Percentiles rank a stretch among this genome's conserved stretches.
These are phyloP conservation scores for Viola odorata DNA, from an alignment of 345 rosid species.

Conservation along the genomic window DNA sequence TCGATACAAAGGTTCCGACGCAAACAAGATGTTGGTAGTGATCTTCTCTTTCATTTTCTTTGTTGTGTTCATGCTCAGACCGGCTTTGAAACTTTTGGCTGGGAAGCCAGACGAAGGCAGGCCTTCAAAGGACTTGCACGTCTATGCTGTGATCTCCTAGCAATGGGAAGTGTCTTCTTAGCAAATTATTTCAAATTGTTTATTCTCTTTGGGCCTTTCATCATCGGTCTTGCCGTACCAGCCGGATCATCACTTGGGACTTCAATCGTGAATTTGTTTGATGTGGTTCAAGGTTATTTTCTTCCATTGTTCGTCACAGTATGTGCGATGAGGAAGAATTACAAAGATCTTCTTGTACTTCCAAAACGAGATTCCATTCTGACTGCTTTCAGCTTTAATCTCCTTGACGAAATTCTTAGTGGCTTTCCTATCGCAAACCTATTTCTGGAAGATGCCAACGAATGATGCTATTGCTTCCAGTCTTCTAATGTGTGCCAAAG, in stretches of 20 bases:
- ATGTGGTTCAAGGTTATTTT: conserved; percentile 12
- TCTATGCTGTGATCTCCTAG: conserved; percentile 16
- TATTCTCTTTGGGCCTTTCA: not conserved
- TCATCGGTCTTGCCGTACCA: too few relatives aligned
- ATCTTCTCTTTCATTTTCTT: not conserved
- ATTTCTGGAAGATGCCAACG: too few relatives aligned
- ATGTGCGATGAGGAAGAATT: conserved; percentile 16
- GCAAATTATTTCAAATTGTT: conserved; percentile 1
- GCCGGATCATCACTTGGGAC: too few relatives aligned
- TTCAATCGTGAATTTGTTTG: conserved; percentile 8
- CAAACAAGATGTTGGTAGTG: not conserved
- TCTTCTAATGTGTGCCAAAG: too few relatives aligned
- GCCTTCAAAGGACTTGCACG: not conserved
- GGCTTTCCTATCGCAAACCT: not conserved
- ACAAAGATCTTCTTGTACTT: too few relatives aligned
- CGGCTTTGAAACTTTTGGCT: conserved; percentile 12
- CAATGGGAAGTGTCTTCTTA: not conserved
- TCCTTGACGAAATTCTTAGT: too few relatives aligned
- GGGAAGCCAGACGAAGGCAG: conserved; percentile 9
- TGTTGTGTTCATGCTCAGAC: conserved; percentile 1
- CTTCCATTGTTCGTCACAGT: conserved; percentile 17
- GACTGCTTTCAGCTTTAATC: not conserved
- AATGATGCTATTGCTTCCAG: too few relatives aligned
- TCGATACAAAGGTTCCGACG: too few relatives aligned
- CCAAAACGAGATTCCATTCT: not conserved